Base-by-base conservation (phyloP, 495 filamentous ascomycete species). In the Penicillium crystallinum region DNA sequence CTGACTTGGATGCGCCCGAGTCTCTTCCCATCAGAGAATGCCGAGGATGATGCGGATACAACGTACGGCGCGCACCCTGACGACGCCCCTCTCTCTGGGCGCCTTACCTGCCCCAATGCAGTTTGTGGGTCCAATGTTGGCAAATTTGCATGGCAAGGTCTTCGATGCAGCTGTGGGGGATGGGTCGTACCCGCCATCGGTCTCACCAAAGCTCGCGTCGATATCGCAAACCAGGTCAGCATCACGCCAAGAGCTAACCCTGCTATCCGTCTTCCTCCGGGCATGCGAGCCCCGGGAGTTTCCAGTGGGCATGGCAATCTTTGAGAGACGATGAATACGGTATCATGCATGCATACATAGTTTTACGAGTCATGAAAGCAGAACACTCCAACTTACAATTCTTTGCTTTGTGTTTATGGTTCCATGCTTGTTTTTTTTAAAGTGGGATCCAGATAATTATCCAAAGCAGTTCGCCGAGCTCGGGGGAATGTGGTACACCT, bases 151-250 rank as follows among this genome's bases (percentile, higher is more conserved):
- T 98, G 95, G 92, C 88, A 95, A 63, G 93, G 95, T 48, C 82
- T 97, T 74, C 85, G 81, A 68, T 98, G 93, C 72, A 95, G 85
- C 56, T 97, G 93, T 68, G 83, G 85, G 33, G 80, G 86, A 29
- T 96, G 95, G 91, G 77, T 96, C 9, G 83, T 90, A 17, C 95
- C 95, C n/a, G 91, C 86, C 8, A 90, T 97, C 59, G 90, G 84
- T 52, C 71, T 97, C 49, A 84, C 88, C 31, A 87, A 83, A 67
- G 84, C 87, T 44, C 82, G 85, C 55, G 82, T 96, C 14, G 95
- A 97, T 69, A 85, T 76, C 14, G 59, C 63, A 19, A 62, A 66
- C 12, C 62, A 59, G 40, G 53, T 60, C 7, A 66, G 58, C 38
- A 15, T 55, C 39, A 23, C 58, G 49, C 48, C 57, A 17, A 60